Conservation (phyloP, 2,329 filamentous ascomycete genomes). For the Fonsecaea pugnacius region DNA sequence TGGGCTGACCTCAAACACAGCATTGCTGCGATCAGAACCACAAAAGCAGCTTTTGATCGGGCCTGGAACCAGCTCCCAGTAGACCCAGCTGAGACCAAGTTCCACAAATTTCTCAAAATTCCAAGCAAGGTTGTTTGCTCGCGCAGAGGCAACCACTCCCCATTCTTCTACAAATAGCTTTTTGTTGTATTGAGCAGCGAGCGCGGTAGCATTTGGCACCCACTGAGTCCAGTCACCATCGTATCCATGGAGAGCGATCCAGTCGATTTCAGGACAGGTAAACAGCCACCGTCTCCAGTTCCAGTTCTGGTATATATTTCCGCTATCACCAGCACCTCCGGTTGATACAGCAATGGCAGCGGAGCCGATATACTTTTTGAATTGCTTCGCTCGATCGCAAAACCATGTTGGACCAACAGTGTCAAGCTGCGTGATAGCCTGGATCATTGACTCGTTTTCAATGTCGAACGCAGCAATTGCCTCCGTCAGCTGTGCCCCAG, state of each 20-base stretch:
- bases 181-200: slow-evolving; percentile 8
- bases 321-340: slow-evolving; percentile 14
- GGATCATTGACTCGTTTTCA: slow-evolving; percentile 13
- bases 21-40: slow-evolving; percentile 15
- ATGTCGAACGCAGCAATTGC: slow-evolving; percentile 16
- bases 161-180: slow-evolving; percentile 16
- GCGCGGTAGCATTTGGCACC: slow-evolving; percentile 15
- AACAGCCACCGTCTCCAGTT: slow-evolving; percentile 18
- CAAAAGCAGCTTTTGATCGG: slow-evolving; percentile 12
- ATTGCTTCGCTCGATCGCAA: slow-evolving; percentile 9
- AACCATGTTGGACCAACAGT: slow-evolving; percentile 13
- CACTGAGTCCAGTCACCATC: slow-evolving; percentile 17
- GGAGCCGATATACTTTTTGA: slow-evolving; percentile 15
- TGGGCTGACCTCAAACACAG: slow-evolving; percentile 8
- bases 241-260: slow-evolving; percentile 14
- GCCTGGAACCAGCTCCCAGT: slow-evolving; percentile 10
- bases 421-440: slow-evolving; percentile 13
- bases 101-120: slow-evolving; percentile 15
- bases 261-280: slow-evolving; percentile 12
- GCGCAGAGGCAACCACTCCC: slow-evolving; percentile 10
- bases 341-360: slow-evolving; percentile 7
- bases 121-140: slow-evolving; percentile 15
- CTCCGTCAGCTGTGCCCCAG: slow-evolving; percentile 6
- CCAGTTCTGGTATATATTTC: slow-evolving; percentile 15
- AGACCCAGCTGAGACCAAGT: slow-evolving; percentile 14